A percentile compares a stretch with the other conserved stretches of the same genome.
Conservation (phyloP, 2,329 filamentous ascomycete genomes). For the Elsinoe australis region DNA sequence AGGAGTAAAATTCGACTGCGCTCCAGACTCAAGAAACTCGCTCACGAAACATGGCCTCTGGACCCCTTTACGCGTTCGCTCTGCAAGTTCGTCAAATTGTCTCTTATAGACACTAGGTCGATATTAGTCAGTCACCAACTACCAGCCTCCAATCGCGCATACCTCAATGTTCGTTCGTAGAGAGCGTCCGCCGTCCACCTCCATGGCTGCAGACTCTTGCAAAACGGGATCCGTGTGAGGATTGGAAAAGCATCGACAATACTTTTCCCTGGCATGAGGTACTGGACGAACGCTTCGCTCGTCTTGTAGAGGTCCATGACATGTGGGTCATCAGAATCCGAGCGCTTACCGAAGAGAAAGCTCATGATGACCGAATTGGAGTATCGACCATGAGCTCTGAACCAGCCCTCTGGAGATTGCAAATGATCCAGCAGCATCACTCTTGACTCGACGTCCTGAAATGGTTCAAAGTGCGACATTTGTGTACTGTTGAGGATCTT, state of each 20-base stretch:
- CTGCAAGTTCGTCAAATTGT: constrained; percentile 31
- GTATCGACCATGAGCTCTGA: constrained; percentile 26
- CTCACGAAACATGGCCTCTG: constrained; percentile 39
- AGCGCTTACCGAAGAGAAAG: constrained; percentile 29
- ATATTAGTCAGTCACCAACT: neutral
- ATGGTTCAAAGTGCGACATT: constrained; percentile 25
- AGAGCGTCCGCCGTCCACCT: constrained; percentile 1
- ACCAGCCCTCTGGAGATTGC: constrained; percentile 25
- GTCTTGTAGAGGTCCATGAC: constrained; percentile 21
- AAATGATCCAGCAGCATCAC: constrained; percentile 27
- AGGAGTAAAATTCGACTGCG: constrained; percentile 23
- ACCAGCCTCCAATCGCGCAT: neutral
- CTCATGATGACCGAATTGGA: constrained; percentile 31
- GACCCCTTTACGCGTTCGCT: constrained; percentile 27
- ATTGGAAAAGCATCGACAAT: constrained; percentile 19
- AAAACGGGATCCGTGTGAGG: constrained; percentile 21
- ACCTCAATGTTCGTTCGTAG: constrained; percentile 1
- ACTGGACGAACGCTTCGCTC: constrained; percentile 10
- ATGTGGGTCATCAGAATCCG: constrained; percentile 23
- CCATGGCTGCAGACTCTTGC: constrained; percentile 13
- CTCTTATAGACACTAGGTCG: constrained; percentile 26
- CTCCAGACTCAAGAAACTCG: constrained; percentile 31
- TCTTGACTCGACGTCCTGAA: constrained; percentile 29
- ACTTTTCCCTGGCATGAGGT: constrained; percentile 18
- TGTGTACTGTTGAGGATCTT: constrained; percentile 27